phyloP scores from a whole-genome alignment of 345 rosid genomes.

The Orychophragmus violaceus region DNA sequence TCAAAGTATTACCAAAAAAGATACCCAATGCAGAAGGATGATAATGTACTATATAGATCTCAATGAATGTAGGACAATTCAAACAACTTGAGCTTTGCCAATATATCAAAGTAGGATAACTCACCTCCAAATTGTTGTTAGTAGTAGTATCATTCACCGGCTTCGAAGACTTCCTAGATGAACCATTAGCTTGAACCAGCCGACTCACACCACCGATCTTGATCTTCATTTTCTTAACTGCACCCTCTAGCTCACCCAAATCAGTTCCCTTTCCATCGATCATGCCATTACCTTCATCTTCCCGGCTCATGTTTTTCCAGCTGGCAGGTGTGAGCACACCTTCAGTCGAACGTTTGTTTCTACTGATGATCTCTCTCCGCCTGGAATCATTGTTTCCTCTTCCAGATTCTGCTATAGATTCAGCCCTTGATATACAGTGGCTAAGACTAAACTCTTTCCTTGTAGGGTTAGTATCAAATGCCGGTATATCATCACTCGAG shows the following conservation, averaged over 20 bases:
- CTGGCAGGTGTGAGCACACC: constrained; percentile 74
- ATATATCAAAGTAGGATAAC: neutral
- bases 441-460: constrained; percentile 71
- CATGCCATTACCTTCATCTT: constrained; percentile 20
- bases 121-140: constrained; percentile 53
- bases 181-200: constrained; percentile 53
- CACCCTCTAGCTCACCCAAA: constrained; percentile 40
- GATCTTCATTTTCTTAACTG: constrained; percentile 60
- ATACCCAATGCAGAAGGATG: constrained; percentile 1
- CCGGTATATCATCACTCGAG: constrained; percentile 58
- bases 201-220: constrained; percentile 52
- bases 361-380: constrained; percentile 28
- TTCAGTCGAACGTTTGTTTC: constrained; percentile 49
- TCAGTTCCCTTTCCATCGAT: constrained; percentile 37
- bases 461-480: constrained; percentile 42
- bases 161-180: constrained; percentile 36
- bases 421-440: constrained; percentile 46
- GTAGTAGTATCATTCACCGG: constrained; percentile 32
- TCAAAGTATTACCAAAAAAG: neutral
- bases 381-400: constrained; percentile 39
- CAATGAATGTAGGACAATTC: neutral
- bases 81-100: neutral
- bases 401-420: constrained; percentile 35
- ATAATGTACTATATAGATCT: neutral
- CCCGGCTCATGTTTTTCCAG: constrained; percentile 41